These are phyloP conservation scores for Conoideocrella luteorostrata DNA, from an alignment of 2,329 filamentous ascomycete genomes.

Conservation along the genomic window DNA sequence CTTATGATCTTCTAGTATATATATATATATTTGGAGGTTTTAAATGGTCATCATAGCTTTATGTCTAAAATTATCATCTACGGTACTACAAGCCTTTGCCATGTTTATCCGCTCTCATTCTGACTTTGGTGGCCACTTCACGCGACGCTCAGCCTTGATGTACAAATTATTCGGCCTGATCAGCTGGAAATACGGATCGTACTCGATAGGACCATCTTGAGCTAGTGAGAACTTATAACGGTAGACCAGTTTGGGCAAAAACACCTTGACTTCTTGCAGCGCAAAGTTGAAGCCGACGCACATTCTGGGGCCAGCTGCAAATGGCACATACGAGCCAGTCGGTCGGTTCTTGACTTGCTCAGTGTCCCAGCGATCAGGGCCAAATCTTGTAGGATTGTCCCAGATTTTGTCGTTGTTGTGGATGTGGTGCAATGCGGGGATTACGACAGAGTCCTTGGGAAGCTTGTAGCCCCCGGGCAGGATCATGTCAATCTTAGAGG, in stretches of 20 bases:
- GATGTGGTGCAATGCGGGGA: conserved; percentile 45
- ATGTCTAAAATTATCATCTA: not conserved
- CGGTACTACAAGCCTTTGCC: too few species aligned
- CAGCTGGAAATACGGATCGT: conserved; percentile 54
- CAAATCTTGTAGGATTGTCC: conserved; percentile 51
- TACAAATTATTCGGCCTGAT: conserved; percentile 33
- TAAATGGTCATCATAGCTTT: too few species aligned
- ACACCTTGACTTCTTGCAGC: conserved; percentile 53
- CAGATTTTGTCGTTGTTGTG: conserved; percentile 49
- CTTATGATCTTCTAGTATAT: too few species aligned
- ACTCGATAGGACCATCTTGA: conserved; percentile 45
- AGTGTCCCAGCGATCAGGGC: conserved; percentile 54
- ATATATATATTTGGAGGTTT: too few species aligned
- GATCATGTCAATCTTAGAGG: conserved; percentile 47
- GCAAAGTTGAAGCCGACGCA: conserved; percentile 63
- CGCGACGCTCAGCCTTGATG: conserved; percentile 37
- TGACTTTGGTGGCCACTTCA: conserved; percentile 37
- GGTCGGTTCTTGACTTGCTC: conserved; percentile 39
- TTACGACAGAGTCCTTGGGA: conserved; percentile 44
- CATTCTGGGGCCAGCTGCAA: conserved; percentile 48
- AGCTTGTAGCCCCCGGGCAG: conserved; percentile 54
- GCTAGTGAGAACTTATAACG: conserved; percentile 50
- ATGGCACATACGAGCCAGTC: conserved; percentile 50
- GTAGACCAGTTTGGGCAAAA: conserved; percentile 51
- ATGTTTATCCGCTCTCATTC: too few species aligned